phyloP scores from a whole-genome alignment of 75 land plant genomes.

The Selaginella moellendorffii region DNA sequence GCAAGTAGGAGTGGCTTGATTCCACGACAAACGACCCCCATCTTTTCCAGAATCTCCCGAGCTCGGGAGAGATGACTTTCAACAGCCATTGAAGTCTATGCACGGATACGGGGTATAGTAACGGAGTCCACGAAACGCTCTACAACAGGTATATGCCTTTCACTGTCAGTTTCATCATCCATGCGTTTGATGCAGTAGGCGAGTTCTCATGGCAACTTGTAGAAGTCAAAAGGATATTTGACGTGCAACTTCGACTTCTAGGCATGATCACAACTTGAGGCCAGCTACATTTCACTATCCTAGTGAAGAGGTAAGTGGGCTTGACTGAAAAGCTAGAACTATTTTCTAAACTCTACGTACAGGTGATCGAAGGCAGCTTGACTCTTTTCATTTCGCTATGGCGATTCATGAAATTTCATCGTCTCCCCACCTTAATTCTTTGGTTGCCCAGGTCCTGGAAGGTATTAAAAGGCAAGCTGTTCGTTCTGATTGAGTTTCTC shows the following conservation, averaged over 20 bases:
- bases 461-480: background rate
- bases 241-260: constrained; percentile 55
- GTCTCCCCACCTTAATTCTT: constrained; percentile 65
- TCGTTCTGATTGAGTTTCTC: background rate
- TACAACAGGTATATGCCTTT: constrained; percentile 70
- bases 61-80: background rate
- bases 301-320: constrained; percentile 78
- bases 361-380: constrained; percentile 73
- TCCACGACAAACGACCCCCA: constrained; percentile 58
- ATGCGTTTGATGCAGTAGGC: constrained; percentile 35
- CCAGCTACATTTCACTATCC: constrained; percentile 92
- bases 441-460: constrained; percentile 69
- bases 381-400: constrained; percentile 68
- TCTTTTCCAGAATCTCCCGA: constrained; percentile 41
- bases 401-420: constrained; percentile 56
- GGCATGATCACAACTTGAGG: constrained; percentile 88
- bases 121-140: constrained; percentile 43
- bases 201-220: constrained; percentile 51
- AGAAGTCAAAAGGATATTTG: constrained; percentile 51
- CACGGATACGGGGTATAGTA: constrained; percentile 75
- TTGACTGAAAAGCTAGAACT: background rate
- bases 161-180: too few relatives aligned
- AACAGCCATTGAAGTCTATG: constrained; percentile 43
- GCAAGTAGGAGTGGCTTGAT: constrained; percentile 60
- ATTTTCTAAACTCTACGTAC: constrained; percentile 12